phyloP scores from a whole-genome alignment of 192 early-diverging fungal species.

The Podila horticola region DNA sequence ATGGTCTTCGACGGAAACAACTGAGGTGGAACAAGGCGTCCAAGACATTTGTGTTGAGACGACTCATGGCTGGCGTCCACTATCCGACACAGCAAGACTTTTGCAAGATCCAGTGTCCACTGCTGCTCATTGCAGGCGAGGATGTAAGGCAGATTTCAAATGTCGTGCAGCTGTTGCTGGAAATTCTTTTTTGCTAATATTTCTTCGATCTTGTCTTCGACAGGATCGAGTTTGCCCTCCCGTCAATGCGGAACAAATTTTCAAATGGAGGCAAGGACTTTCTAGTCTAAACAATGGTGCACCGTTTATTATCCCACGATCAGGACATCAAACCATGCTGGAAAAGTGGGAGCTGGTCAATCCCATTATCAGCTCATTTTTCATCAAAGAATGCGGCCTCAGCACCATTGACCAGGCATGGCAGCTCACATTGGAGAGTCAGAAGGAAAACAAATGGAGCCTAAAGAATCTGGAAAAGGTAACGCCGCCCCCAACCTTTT shows the following conservation, averaged over 20 bases:
- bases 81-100: constrained; percentile 50
- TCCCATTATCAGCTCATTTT: constrained; percentile 61
- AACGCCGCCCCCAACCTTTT: not conserved
- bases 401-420: constrained; percentile 60
- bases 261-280: constrained; percentile 35
- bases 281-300: constrained; percentile 22
- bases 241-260: constrained; percentile 54
- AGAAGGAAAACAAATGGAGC: constrained; percentile 68
- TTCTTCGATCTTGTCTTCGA: not conserved
- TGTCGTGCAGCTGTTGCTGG: not conserved
- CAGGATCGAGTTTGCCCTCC: constrained; percentile 56
- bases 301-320: constrained; percentile 56
- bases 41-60: constrained; percentile 56
- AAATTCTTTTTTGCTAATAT: not conserved
- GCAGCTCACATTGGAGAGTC: constrained; percentile 61
- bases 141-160: constrained; percentile 32
- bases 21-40: constrained; percentile 63
- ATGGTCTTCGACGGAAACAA: constrained; percentile 51
- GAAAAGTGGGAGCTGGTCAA: constrained; percentile 62
- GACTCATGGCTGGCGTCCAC: constrained; percentile 49
- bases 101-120: constrained; percentile 43
- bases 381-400: constrained; percentile 62
- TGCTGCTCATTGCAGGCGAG: constrained; percentile 59
- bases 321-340: constrained; percentile 62
- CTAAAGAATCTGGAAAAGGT: constrained; percentile 71